Evolutionary conservation across 2,329 filamentous ascomycete genomes (phyloP).

Genomic region (Talaromyces funiculosus): DNA sequence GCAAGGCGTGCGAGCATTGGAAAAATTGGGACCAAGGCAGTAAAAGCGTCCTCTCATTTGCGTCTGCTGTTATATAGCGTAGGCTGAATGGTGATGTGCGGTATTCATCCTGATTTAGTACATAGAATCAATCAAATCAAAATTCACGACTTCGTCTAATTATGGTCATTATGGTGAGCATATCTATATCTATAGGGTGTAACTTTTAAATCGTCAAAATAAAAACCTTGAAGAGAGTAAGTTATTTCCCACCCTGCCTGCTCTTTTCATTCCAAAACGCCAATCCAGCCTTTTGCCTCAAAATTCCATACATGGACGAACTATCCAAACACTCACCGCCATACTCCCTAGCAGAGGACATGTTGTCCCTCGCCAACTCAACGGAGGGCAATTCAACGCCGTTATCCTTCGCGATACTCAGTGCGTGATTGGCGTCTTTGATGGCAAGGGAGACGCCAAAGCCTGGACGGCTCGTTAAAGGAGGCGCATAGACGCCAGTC

Average conservation of each 20-base stretch:
- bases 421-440: conserved; percentile 34
- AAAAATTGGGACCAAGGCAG: conserved; percentile 88
- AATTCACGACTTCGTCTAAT: neutral
- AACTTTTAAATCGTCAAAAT: too few relatives aligned
- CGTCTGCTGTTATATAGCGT: conserved; percentile 12
- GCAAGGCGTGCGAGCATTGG: conserved; percentile 74
- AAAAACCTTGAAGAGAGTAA: neutral
- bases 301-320: conserved; percentile 34
- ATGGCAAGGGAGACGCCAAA: conserved; percentile 35
- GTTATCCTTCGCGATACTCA: conserved; percentile 28
- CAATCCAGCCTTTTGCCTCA: conserved; percentile 33
- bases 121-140: conserved; percentile 12
- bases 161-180: neutral
- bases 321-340: conserved; percentile 35
- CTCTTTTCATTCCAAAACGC: conserved; percentile 38
- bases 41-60: neutral
- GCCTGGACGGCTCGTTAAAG: conserved; percentile 30
- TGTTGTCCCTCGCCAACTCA: conserved; percentile 30
- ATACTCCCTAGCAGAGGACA: conserved; percentile 32
- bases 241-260: conserved; percentile 15
- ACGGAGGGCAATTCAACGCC: conserved; percentile 30
- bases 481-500: conserved; percentile 38
- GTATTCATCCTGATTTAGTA: conserved; percentile 4
- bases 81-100: conserved; percentile 1
- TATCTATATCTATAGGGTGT: neutral